Evolutionary conservation across 139 green algal species (phyloP).

Genomic region (Chlorella sp.): DNA sequence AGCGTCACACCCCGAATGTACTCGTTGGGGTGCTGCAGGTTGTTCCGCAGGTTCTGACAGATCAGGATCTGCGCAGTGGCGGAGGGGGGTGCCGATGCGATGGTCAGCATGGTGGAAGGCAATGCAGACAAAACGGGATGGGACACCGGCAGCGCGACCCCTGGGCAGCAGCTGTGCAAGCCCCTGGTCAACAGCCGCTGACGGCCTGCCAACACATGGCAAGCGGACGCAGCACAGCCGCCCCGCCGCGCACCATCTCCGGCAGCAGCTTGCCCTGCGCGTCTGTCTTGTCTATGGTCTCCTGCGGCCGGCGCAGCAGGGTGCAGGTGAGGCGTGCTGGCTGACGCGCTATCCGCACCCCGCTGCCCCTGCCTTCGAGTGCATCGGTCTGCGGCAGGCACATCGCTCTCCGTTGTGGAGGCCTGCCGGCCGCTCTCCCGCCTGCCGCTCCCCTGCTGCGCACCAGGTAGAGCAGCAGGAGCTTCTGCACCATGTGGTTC

Average conservation of each 20-base stretch:
- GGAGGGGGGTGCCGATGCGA: too few relatives aligned
- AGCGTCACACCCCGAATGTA: constrained; percentile 96
- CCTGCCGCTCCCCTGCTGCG: too few relatives aligned
- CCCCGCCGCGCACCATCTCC: constrained; percentile 93
- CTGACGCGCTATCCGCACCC: background rate
- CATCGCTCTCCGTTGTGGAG: too few relatives aligned
- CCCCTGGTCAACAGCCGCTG: too few relatives aligned
- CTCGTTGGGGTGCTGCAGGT: constrained; percentile 99
- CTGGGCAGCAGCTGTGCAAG: background rate
- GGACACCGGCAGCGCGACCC: too few relatives aligned
- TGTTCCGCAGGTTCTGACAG: constrained; percentile 99
- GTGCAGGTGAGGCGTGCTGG: background rate
- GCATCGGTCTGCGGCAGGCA: too few relatives aligned
- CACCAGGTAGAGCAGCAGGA: constrained; percentile 98
- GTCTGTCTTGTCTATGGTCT: constrained; percentile 99
- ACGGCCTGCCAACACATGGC: background rate
- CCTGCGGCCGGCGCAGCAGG: constrained; percentile 51
- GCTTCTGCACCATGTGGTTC: constrained; percentile 97
- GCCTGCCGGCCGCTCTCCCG: too few relatives aligned
- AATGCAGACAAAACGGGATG: too few relatives aligned
- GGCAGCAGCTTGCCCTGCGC: constrained; percentile 93
- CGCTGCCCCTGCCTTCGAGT: too few relatives aligned
- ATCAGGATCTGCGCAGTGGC: constrained; percentile 90
- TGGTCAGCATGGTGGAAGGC: too few relatives aligned
- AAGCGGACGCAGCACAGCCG: too few relatives aligned